phyloP scores from a whole-genome alignment of 73 alveolate genomes.

The Breviolum minutum region DNA sequence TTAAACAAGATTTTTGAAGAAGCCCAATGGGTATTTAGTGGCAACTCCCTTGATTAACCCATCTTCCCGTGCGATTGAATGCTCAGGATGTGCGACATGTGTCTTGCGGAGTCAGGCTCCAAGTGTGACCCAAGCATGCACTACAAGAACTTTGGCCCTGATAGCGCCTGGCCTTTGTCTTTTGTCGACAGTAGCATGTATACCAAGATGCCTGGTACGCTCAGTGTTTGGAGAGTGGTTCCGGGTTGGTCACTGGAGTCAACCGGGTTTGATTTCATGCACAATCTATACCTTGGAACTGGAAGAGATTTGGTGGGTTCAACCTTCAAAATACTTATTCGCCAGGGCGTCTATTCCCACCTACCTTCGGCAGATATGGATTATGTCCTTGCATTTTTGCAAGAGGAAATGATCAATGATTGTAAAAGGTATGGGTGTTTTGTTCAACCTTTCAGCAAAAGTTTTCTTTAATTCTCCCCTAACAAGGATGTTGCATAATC shows the following conservation, averaged over 20 bases:
- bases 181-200: too few species aligned
- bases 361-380: background rate
- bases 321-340: background rate
- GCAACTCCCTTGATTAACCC: too few species aligned
- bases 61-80: too few species aligned
- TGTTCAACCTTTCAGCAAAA: background rate
- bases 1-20: background rate
- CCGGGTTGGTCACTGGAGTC: background rate
- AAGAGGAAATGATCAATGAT: background rate
- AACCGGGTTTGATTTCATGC: background rate
- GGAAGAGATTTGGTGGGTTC: background rate
- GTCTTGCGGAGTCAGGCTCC: background rate
- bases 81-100: conserved; percentile 3
- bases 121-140: background rate
- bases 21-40: background rate
- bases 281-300: background rate
- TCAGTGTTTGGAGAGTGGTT: background rate
- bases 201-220: background rate
- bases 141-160: background rate
- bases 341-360: background rate
- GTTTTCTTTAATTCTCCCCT: too few species aligned
- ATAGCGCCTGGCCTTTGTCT: background rate
- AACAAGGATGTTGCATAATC: background rate
- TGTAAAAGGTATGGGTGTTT: background rate
- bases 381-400: background rate